Conservation (phyloP, 768 basidiomycete species). For the Kwoniella newhampshirensis region DNA sequence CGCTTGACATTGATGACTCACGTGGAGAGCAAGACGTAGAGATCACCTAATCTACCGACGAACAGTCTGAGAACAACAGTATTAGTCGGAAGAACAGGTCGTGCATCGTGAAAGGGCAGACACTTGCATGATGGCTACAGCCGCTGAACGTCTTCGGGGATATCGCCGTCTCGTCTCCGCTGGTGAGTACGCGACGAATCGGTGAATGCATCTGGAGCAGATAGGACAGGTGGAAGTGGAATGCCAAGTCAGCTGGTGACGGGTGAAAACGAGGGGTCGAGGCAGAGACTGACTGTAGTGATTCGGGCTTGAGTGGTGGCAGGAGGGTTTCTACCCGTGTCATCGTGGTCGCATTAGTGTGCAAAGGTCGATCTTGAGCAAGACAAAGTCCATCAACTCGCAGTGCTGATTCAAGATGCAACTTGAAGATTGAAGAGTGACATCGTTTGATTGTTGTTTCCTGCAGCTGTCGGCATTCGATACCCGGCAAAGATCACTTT, state of each 20-base stretch:
- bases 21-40: slow-evolving; percentile 70
- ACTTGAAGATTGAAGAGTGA: too few relatives aligned
- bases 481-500: too few relatives aligned
- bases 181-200: slow-evolving; percentile 22
- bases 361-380: too few relatives aligned
- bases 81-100: too few relatives aligned
- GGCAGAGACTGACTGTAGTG: slow-evolving; percentile 31
- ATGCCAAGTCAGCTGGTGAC: not conserved
- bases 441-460: too few relatives aligned
- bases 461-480: too few relatives aligned
- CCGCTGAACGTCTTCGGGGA: slow-evolving; percentile 25
- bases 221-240: not conserved
- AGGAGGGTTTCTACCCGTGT: slow-evolving; percentile 30
- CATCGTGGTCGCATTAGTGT: not conserved
- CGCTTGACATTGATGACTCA: slow-evolving; percentile 18
- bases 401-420: too few relatives aligned
- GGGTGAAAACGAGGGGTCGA: too few relatives aligned
- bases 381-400: too few relatives aligned
- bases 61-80: slow-evolving; percentile 65
- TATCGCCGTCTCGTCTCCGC: slow-evolving; percentile 2
- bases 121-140: slow-evolving; percentile 33
- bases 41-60: slow-evolving; percentile 75
- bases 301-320: slow-evolving; percentile 41
- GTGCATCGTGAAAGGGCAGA: too few relatives aligned
- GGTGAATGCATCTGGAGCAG: slow-evolving; percentile 25